Conservation (phyloP, 805 yeast species). For the Teunomyces gatunensis region DNA sequence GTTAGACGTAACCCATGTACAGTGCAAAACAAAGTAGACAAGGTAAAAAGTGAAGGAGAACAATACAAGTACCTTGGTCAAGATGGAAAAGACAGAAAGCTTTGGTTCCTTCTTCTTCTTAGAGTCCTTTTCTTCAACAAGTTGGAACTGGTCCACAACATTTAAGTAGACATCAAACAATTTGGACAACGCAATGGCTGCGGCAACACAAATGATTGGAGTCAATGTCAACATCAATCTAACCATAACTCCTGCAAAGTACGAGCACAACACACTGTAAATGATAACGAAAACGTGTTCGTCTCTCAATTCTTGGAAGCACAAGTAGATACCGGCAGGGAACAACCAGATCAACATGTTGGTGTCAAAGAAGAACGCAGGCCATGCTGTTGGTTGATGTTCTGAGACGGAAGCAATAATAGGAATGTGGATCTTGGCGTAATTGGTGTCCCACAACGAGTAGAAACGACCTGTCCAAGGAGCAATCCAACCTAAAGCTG, state of each 20-base stretch:
- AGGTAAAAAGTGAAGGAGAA: conserved; percentile 72
- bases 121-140: conserved; percentile 8
- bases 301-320: conserved; percentile 84
- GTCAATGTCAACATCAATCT: conserved; percentile 96
- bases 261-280: conserved; percentile 89
- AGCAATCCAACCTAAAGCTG: conserved; percentile 90
- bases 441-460: conserved; percentile 96
- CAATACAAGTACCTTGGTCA: conserved; percentile 63
- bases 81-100: conserved; percentile 31
- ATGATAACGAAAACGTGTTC: conserved; percentile 92
- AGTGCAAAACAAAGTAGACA: conserved; percentile 81
- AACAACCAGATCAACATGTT: conserved; percentile 93
- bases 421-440: conserved; percentile 97
- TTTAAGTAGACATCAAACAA: conserved; percentile 80
- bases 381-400: conserved; percentile 99
- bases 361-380: conserved; percentile 93
- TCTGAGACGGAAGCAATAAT: conserved; percentile 98
- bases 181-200: conserved; percentile 83
- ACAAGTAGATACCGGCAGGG: conserved; percentile 94
- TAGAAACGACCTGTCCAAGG: conserved; percentile 99
- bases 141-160: conserved; percentile 42
- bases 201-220: conserved; percentile 92
- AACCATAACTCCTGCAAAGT: conserved; percentile 99
- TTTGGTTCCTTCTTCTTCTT: conserved; percentile 11
- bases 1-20: conserved; percentile 95